Evolutionary conservation across 768 basidiomycete genomes (phyloP).

Genomic region (Mycena sanguinolenta): DNA sequence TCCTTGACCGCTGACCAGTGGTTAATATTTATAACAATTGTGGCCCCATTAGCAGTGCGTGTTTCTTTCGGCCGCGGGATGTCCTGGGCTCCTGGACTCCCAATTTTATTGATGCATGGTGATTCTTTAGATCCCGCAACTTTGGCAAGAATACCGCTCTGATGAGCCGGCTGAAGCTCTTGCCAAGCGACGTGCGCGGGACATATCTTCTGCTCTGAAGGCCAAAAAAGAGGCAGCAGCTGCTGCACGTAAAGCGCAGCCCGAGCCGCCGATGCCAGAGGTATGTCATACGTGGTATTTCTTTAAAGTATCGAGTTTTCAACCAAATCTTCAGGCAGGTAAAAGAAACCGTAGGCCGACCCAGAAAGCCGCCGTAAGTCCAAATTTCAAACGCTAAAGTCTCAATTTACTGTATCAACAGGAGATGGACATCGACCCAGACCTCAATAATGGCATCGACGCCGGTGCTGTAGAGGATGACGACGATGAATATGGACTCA

Average conservation of each 20-base stretch:
- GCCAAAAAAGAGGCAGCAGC: not conserved
- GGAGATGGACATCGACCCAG: constrained; percentile 17
- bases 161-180: not conserved
- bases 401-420: not conserved
- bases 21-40: not conserved
- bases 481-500: constrained; percentile 12
- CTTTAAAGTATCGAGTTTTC: no score
- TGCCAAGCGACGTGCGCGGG: not conserved
- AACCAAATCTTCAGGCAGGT: no score
- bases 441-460: not conserved
- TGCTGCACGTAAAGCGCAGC: not conserved
- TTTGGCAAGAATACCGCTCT: not conserved
- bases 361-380: not conserved
- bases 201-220: not conserved
- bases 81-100: no score
- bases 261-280: no score
- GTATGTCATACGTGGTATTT: no score
- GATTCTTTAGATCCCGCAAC: not conserved
- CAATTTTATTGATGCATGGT: not conserved
- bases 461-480: not conserved
- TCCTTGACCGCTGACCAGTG: not conserved
- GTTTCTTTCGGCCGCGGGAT: no score
- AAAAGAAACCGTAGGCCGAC: not conserved
- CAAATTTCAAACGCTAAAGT: not conserved
- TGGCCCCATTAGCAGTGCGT: not conserved